These are phyloP conservation scores for Raffaelea deltoideospora DNA, from an alignment of 2,329 filamentous ascomycete genomes.

Conservation along the genomic window DNA sequence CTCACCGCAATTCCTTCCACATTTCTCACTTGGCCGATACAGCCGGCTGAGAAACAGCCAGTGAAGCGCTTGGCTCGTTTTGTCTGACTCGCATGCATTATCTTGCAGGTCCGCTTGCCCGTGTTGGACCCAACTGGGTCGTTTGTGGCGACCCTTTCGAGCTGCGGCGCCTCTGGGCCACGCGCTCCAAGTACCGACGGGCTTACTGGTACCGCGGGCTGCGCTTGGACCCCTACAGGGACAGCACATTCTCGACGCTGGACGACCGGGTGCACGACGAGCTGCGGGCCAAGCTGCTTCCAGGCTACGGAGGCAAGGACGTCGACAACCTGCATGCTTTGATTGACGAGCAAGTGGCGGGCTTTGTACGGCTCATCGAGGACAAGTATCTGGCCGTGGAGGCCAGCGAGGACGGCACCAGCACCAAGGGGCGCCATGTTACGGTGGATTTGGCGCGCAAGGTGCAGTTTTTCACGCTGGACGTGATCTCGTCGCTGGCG, in stretches of 20 bases:
- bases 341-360: conserved; percentile 29
- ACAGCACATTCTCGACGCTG: conserved; percentile 33
- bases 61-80: no score
- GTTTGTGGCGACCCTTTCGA: conserved; percentile 15
- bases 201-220: conserved; percentile 32
- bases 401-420: conserved; percentile 19
- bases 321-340: conserved; percentile 14
- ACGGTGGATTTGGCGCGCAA: conserved; percentile 28
- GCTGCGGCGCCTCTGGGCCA: conserved; percentile 16
- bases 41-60: no score
- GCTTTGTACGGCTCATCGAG: conserved; percentile 29
- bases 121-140: conserved; percentile 16
- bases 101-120: conserved; percentile 15
- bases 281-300: conserved; percentile 20
- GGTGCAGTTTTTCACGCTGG: conserved; percentile 36
- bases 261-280: conserved; percentile 28
- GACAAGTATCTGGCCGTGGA: conserved; percentile 28
- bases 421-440: background rate
- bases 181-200: conserved; percentile 13
- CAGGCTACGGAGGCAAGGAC: conserved; percentile 15
- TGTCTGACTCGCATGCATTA: no score
- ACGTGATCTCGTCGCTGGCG: conserved; percentile 36
- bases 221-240: conserved; percentile 31
- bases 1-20: no score
- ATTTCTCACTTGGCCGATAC: no score